Base-by-base conservation (phyloP, 805 yeast species). In the Candida adriatica region DNA sequence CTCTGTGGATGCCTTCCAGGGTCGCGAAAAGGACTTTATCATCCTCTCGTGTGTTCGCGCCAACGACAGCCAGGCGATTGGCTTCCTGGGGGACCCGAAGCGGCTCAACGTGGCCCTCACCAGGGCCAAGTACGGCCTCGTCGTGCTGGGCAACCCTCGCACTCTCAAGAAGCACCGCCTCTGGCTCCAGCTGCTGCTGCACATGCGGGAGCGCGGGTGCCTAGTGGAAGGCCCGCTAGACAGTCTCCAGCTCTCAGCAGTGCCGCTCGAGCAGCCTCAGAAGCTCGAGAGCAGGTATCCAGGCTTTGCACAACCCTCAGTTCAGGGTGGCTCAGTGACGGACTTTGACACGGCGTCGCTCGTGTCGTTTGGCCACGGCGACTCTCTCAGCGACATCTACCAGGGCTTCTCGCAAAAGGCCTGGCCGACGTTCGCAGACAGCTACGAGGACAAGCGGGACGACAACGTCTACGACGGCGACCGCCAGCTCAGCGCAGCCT, bases 1-100 rank as follows among this genome's bases (percentile, higher is more conserved):
- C 6, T 82, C 94, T n/a, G 81, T 86, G n/a, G 96, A 86, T 56
- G 92, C 95, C 2, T 86, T 86, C 61, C 95, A 86, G 58, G 95
- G 95, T 18, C 68, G 94, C 46, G 95, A 85, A 48, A 86, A 84
- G 58, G 87, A 82, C 47, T 79, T 76, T 35, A 79, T 86, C 24
- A 68, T 87, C 15, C 62, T 86, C 38, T 75, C 92, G 4, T 74
- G 92, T 48, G 95, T 86, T 19, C 67, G 96, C 46, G 81, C 94
- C 16, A 86, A 86, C 51, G 78, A 74, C 17, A 67, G 66, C 33
- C 79, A 76, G 39, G 70, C 73, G 8, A 81, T 87, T 45, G 96
- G 96, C 6, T 86, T 87, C 58, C 66, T 86, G 53, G 72, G 77
- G 41, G 95, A 86, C 48, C 84, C 87, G 16, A 68, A 95, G 51